Conservation (phyloP, 148 eudicot genomes). For the Silene conica region DNA sequence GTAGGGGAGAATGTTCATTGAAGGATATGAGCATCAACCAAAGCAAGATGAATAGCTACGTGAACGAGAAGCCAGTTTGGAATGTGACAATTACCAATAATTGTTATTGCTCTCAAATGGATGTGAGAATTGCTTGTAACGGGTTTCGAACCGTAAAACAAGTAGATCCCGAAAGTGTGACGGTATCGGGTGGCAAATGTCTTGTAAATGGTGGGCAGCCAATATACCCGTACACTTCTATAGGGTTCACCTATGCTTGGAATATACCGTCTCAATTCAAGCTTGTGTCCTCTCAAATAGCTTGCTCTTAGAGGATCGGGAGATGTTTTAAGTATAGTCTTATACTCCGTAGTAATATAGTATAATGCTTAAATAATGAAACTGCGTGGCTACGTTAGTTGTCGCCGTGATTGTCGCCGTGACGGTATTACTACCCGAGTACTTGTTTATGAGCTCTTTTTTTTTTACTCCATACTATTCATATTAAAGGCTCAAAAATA, state of each 20-base stretch:
- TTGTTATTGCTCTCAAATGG: slow-evolving; percentile 26
- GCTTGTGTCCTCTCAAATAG: slow-evolving; percentile 29
- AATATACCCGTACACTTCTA: slow-evolving; percentile 24
- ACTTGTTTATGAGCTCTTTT: no score
- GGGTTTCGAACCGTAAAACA: slow-evolving; percentile 19
- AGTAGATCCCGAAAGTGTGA: slow-evolving; percentile 15
- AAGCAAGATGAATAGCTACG: slow-evolving; percentile 8
- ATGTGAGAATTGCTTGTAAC: slow-evolving; percentile 17
- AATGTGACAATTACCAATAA: slow-evolving; percentile 27
- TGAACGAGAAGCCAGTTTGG: slow-evolving; percentile 18
- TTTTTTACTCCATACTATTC: no score
- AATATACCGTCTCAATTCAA: slow-evolving; percentile 18
- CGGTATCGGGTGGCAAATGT: slow-evolving; percentile 17
- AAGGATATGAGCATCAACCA: slow-evolving; percentile 22
- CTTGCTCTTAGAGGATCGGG: slow-evolving; percentile 17
- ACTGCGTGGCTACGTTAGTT: no score
- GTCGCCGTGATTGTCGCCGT: no score
- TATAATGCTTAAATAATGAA: no score
- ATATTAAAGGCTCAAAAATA: no score
- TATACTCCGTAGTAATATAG: no score
- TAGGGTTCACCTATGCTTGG: slow-evolving; percentile 29
- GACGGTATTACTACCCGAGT: no score
- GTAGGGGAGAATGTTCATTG: slow-evolving; percentile 25
- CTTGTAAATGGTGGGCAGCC: slow-evolving; percentile 23
- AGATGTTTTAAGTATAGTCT: no score